phyloP scores from a whole-genome alignment of 1,284 basidiomycete genomes.

The Ceratorhiza oryzae-sativae region DNA sequence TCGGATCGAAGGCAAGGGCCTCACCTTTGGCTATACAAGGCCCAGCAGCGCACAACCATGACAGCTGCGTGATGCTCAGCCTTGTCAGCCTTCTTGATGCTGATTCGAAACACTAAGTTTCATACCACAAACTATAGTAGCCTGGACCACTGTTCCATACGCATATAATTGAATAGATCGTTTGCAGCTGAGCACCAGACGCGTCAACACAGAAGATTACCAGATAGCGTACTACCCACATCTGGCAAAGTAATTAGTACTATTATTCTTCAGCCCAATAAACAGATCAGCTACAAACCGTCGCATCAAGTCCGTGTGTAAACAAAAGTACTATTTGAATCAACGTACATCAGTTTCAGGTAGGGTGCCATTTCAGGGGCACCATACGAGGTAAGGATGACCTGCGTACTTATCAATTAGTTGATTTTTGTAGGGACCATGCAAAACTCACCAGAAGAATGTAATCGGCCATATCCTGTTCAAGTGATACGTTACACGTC shows the following conservation, averaged over 20 bases:
- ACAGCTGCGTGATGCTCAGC: background rate
- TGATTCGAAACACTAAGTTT: background rate
- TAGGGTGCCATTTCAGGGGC: no score
- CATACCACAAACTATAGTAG: background rate
- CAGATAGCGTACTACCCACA: background rate
- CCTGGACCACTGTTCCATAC: background rate
- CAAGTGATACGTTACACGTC: slow-evolving; percentile 1
- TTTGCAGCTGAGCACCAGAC: slow-evolving; percentile 4
- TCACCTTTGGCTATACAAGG: slow-evolving; percentile 18
- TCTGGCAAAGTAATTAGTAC: background rate
- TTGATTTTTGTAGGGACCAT: background rate
- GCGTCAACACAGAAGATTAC: background rate
- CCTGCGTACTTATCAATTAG: background rate
- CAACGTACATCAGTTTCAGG: no score
- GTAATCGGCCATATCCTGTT: slow-evolving; percentile 17
- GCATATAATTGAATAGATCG: background rate
- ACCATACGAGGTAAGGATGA: slow-evolving; percentile 1
- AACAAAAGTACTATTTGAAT: slow-evolving; percentile 27
- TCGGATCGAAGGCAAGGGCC: no score
- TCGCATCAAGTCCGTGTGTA: background rate
- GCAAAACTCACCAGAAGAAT: slow-evolving; percentile 10
- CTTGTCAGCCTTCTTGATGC: background rate
- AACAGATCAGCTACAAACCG: background rate
- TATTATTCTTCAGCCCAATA: background rate
- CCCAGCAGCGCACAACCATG: slow-evolving; percentile 23